Conservation (phyloP, 306 rosid species). For the Quercus mongolica region DNA sequence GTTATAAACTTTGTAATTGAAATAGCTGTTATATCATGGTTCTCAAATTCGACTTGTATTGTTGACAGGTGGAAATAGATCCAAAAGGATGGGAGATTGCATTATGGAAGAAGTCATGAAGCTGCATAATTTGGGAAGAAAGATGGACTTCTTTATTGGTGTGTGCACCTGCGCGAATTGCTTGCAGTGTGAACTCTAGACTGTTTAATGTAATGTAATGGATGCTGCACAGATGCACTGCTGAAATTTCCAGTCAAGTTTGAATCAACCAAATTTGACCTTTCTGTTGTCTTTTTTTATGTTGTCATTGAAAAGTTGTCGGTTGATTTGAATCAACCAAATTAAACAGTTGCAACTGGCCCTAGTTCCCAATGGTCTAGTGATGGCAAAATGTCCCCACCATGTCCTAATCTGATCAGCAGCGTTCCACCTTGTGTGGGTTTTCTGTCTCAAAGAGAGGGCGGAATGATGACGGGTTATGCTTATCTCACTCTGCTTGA, state of each 20-base stretch:
- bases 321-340: neutral
- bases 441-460: no score
- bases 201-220: neutral
- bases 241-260: neutral
- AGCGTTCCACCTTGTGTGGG: no score
- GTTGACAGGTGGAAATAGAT: slow-evolving; percentile 41
- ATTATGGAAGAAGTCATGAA: slow-evolving; percentile 19
- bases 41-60: neutral
- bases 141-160: neutral
- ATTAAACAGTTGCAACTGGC: neutral
- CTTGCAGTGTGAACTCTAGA: neutral
- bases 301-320: neutral
- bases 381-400: no score
- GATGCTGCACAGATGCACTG: neutral
- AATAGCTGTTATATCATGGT: neutral
- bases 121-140: neutral
- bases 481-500: no score
- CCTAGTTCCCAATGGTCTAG: no score
- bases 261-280: neutral
- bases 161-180: neutral
- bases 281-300: neutral
- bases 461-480: no score
- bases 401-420: no score
- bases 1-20: neutral
- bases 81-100: slow-evolving; percentile 35